A percentile compares a stretch with the other conserved stretches of the same genome.
Evolutionary conservation across 164 flowering plant genomes (phyloP).

Genomic region (Kalanchoe fedtschenkoi): DNA sequence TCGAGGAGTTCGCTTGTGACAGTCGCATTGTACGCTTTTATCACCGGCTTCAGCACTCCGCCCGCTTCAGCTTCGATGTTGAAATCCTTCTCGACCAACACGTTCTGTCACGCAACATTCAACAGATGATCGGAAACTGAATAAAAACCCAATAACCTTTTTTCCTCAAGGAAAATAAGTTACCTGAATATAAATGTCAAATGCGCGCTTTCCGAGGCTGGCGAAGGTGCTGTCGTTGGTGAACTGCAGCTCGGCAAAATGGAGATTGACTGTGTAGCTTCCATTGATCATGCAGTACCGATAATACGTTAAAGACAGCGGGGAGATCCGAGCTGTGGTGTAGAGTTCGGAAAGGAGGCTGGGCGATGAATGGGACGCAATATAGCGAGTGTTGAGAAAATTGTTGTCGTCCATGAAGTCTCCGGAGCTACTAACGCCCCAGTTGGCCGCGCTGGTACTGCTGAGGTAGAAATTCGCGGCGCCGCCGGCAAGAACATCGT

Average conservation of each 20-base stretch:
- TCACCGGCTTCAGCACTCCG: slow-evolving; percentile 28
- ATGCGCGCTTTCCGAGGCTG: slow-evolving; percentile 64
- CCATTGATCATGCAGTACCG: slow-evolving; percentile 46
- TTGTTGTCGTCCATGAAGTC: slow-evolving; percentile 54
- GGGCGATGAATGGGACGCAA: slow-evolving; percentile 13
- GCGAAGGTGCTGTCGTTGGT: slow-evolving; percentile 35
- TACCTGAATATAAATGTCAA: slow-evolving; percentile 68
- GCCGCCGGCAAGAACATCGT: slow-evolving; percentile 35
- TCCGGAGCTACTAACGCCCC: slow-evolving; percentile 79
- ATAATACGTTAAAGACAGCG: slow-evolving; percentile 54
- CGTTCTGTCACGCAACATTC: slow-evolving; percentile 22
- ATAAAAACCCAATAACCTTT: background rate
- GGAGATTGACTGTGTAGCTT: slow-evolving; percentile 46
- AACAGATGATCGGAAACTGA: background rate
- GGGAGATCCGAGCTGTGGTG: slow-evolving; percentile 50
- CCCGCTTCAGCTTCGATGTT: slow-evolving; percentile 36
- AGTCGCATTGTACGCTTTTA: slow-evolving; percentile 16
- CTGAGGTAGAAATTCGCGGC: slow-evolving; percentile 25
- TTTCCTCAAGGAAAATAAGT: background rate
- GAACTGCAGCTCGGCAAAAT: slow-evolving; percentile 64
- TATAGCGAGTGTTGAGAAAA: slow-evolving; percentile 23
- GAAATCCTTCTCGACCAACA: slow-evolving; percentile 32
- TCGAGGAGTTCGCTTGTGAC: slow-evolving; percentile 29
- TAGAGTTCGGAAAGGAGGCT: slow-evolving; percentile 38
- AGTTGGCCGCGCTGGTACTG: slow-evolving; percentile 15